Evolutionary conservation across 768 basidiomycete genomes (phyloP).

Genomic region (Podaxis sp.): DNA sequence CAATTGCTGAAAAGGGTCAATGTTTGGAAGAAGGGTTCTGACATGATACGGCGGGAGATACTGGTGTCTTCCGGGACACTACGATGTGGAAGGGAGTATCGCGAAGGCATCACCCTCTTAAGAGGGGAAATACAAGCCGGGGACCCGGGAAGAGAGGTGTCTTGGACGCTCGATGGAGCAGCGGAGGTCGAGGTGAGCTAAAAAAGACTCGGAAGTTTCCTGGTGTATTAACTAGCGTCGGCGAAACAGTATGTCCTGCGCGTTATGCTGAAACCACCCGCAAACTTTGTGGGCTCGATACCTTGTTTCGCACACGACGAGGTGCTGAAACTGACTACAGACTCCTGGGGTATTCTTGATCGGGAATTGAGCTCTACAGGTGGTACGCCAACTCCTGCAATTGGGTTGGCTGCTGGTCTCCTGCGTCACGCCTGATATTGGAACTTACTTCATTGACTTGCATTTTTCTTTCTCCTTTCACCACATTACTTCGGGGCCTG

Average conservation of each 20-base stretch:
- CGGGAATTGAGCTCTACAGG: constrained; percentile 35
- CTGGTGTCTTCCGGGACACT: constrained; percentile 22
- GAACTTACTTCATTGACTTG: background rate
- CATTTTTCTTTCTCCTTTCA: background rate
- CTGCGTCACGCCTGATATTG: constrained; percentile 11
- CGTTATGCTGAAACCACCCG: constrained; percentile 29
- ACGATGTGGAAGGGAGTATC: constrained; percentile 27
- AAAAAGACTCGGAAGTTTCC: background rate
- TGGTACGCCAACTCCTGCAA: constrained; percentile 37
- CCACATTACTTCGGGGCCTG: background rate
- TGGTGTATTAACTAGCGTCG: background rate
- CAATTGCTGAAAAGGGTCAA: constrained; percentile 34
- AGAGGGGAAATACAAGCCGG: constrained; percentile 36
- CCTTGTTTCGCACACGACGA: constrained; percentile 37
- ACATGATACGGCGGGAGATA: constrained; percentile 27
- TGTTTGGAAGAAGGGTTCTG: constrained; percentile 24
- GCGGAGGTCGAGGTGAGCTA: constrained; percentile 27
- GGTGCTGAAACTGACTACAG: constrained; percentile 34
- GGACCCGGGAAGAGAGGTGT: constrained; percentile 31
- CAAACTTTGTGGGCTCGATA: constrained; percentile 26
- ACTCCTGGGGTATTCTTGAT: constrained; percentile 36
- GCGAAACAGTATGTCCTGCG: constrained; percentile 37
- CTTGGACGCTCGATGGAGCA: constrained; percentile 32
- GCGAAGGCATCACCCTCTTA: constrained; percentile 33
- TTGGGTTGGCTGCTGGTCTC: constrained; percentile 29